Conservation (phyloP, 345 rosid species). For the Gossypium bickii region DNA sequence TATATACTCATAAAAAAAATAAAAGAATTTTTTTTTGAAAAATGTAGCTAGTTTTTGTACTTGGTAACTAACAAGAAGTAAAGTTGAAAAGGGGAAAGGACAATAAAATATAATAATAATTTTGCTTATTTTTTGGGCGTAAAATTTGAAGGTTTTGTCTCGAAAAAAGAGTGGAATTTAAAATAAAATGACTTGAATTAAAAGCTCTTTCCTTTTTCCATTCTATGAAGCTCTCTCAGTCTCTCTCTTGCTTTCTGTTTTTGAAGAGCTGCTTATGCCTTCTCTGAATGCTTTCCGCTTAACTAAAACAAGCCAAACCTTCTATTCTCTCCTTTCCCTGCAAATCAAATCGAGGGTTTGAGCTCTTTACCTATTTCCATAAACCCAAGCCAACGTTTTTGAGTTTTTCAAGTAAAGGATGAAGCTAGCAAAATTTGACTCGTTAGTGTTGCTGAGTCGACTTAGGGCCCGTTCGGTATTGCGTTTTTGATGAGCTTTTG, state of each 20-base stretch:
- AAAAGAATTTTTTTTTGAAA: too few species aligned
- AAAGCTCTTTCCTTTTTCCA: neutral
- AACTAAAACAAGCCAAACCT: neutral
- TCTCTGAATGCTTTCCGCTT: neutral
- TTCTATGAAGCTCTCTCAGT: neutral
- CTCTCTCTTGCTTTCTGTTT: neutral
- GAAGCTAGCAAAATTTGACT: conserved; percentile 42
- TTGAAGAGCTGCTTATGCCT: neutral
- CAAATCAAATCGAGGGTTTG: conserved; percentile 9
- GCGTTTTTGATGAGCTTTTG: too few species aligned
- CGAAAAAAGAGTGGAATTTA: neutral
- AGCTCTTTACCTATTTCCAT: neutral
- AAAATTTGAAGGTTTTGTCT: conserved; percentile 8
- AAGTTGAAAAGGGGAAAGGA: neutral
- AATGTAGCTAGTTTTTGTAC: neutral
- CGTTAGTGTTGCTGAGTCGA: conserved; percentile 33
- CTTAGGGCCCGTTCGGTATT: too few species aligned
- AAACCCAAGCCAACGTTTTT: neutral
- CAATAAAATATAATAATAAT: too few species aligned
- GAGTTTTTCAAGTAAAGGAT: conserved; percentile 15
- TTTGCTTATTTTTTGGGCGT: neutral
- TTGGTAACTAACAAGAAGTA: neutral
- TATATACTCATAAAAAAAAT: too few species aligned
- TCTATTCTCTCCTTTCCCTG: neutral
- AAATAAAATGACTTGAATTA: neutral